Conservation (phyloP, 1,284 basidiomycete genomes). For the Moniliella sp. region DNA sequence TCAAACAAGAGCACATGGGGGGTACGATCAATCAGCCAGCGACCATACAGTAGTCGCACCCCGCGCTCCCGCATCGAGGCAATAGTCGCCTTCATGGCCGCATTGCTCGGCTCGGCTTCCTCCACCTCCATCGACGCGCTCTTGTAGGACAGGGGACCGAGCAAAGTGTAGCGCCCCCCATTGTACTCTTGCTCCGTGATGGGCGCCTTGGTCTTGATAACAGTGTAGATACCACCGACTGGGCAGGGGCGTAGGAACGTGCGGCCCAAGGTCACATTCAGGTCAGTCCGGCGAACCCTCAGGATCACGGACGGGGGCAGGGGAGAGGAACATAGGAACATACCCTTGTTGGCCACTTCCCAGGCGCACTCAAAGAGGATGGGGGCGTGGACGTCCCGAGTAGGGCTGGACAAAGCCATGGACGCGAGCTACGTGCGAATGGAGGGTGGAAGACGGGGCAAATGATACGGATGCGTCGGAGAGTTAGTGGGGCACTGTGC, state of each 20-base stretch:
- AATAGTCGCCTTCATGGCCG: constrained; percentile 14
- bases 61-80: constrained; percentile 42
- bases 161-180: constrained; percentile 57
- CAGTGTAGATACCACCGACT: constrained; percentile 95
- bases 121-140: constrained; percentile 96
- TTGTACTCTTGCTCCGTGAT: constrained; percentile 61
- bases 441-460: no score
- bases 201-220: constrained; percentile 96
- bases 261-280: no score
- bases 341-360: constrained; percentile 27
- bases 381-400: no score
- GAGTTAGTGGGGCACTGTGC: no score
- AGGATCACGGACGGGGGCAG: no score
- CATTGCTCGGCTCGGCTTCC: constrained; percentile 50
- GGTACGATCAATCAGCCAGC: constrained; percentile 90
- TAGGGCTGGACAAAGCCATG: no score
- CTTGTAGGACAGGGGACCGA: constrained; percentile 87
- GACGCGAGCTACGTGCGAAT: no score
- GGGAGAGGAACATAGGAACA: background rate
- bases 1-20: constrained; percentile 86
- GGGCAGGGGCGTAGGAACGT: no score
- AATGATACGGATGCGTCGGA: no score
- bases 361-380: constrained; percentile 28
- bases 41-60: constrained; percentile 78
- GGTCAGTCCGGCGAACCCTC: no score